Base-by-base conservation (phyloP, 805 yeast species). In the Myxozyma monticola region DNA sequence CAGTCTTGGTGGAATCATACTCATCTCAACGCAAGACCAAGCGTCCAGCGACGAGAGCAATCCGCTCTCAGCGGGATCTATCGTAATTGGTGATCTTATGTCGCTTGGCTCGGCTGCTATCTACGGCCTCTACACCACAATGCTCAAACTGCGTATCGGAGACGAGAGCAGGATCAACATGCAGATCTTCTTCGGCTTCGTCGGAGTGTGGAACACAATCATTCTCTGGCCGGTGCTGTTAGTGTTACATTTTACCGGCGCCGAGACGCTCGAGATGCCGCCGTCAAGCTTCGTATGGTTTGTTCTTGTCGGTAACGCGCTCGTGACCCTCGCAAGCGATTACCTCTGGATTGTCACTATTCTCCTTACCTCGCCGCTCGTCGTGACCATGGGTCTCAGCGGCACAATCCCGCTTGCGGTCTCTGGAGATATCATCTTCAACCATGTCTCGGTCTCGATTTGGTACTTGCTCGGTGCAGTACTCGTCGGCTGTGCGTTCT, bases 271-370 rank as follows among this genome's bases (percentile, higher is more conserved):
- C 54, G 89, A 80, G 61, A 62, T 84, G 37, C 98, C 98, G 1
- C 72, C 75, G 0, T 68, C 77, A 1, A 55, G 70, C 0, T 71
- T 73, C 33, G 79, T 84, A 2, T 71, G 81, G 62, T 49, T 68
- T 0, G 71, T 89, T 2, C 70, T 91, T 5, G 43, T 76, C 0
- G 54, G 80, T 40, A 93, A 93, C 66, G 85, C 90, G 51, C 62
- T 79, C 30, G 81, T 88, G 36, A 88, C 96, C 0, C 84, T 93
- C 59, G 68, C 90, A 14, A 84, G 95, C 34, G 99, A 93, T 66
- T 89, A 84, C 61, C 82, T 95, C 62, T 93, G 99, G 99, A 96
- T 96, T 29, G 81, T 88, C 56, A 95, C 98, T 0, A 93, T 90
- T 80, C 75, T 93, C 28, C 71, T 93, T 63, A 93, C 99, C 0